A percentile compares a stretch with the other conserved stretches of the same genome.
These are phyloP conservation scores for Phyllosticta citrichinensis DNA, from an alignment of 2,329 filamentous ascomycete species.

Conservation along the genomic window DNA sequence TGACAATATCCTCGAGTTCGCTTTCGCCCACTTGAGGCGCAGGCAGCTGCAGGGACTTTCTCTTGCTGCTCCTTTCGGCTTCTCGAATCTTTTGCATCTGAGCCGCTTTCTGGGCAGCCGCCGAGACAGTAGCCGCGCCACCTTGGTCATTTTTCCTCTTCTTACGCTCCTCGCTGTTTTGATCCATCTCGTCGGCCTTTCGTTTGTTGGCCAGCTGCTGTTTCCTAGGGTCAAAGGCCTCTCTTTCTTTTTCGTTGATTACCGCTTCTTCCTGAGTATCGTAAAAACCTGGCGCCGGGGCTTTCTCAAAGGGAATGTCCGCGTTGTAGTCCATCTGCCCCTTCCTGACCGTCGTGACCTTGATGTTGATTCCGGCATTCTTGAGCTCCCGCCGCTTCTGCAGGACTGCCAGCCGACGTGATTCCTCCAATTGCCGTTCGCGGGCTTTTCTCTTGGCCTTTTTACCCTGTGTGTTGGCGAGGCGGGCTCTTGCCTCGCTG, in stretches of 20 bases:
- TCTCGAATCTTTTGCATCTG: slow-evolving; percentile 92
- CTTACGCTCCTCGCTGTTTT: slow-evolving; percentile 63
- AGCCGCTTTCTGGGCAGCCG: slow-evolving; percentile 83
- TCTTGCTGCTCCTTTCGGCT: slow-evolving; percentile 93
- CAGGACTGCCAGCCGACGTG: slow-evolving; percentile 73
- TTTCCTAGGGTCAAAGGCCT: slow-evolving; percentile 84
- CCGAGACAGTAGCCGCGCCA: slow-evolving; percentile 64
- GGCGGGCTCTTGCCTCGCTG: slow-evolving; percentile 87
- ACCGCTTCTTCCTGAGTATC: slow-evolving; percentile 77
- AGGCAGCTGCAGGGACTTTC: slow-evolving; percentile 71
- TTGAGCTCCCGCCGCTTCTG: slow-evolving; percentile 96
- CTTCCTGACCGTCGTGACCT: slow-evolving; percentile 80
- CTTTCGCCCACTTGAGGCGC: slow-evolving; percentile 84
- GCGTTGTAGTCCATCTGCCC: slow-evolving; percentile 99
- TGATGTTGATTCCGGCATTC: slow-evolving; percentile 96
- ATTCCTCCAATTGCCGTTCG: slow-evolving; percentile 92
- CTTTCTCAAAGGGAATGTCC: slow-evolving; percentile 95
- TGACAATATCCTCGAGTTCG: slow-evolving; percentile 94
- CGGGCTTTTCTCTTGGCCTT: slow-evolving; percentile 97
- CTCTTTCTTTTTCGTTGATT: slow-evolving; percentile 73
- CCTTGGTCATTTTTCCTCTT: slow-evolving; percentile 83
- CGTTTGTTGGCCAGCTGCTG: slow-evolving; percentile 85
- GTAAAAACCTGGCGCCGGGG: slow-evolving; percentile 79
- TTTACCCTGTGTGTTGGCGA: slow-evolving; percentile 97
- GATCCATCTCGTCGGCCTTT: slow-evolving; percentile 79